These are phyloP conservation scores for Mycena chlorophos DNA, from an alignment of 768 basidiomycete species.

Conservation along the genomic window DNA sequence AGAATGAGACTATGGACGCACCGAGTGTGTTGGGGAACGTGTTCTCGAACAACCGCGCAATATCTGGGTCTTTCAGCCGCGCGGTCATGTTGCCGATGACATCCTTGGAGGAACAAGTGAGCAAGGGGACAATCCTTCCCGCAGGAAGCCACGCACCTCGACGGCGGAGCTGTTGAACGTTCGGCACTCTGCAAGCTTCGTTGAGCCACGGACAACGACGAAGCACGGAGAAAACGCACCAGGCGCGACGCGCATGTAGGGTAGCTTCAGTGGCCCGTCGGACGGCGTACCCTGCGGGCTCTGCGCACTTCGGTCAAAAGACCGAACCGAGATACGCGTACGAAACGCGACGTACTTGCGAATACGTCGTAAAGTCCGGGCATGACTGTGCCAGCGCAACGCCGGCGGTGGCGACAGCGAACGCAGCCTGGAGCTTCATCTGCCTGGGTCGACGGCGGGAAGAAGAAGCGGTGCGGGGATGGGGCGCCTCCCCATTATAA, in stretches of 20 bases:
- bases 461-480: no score
- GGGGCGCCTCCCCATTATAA: no score
- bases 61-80: constrained; percentile 71
- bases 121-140: not conserved
- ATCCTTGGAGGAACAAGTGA: constrained; percentile 41
- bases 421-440: no score
- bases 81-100: constrained; percentile 74
- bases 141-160: constrained; percentile 46
- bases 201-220: not conserved
- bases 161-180: constrained; percentile 77
- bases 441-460: no score
- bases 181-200: constrained; percentile 52
- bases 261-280: constrained; percentile 58
- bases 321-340: not conserved
- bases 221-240: constrained; percentile 3
- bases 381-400: constrained; percentile 42
- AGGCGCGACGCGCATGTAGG: constrained; percentile 64
- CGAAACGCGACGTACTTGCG: constrained; percentile 40
- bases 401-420: not conserved
- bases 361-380: constrained; percentile 62
- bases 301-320: constrained; percentile 30
- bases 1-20: constrained; percentile 29
- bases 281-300: constrained; percentile 61
- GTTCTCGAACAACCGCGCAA: constrained; percentile 79
- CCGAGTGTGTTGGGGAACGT: constrained; percentile 82